A percentile compares a stretch with the other conserved stretches of the same genome.
phyloP scores from a whole-genome alignment of 208 protist genomes.

The Naegleria lovaniensis region DNA sequence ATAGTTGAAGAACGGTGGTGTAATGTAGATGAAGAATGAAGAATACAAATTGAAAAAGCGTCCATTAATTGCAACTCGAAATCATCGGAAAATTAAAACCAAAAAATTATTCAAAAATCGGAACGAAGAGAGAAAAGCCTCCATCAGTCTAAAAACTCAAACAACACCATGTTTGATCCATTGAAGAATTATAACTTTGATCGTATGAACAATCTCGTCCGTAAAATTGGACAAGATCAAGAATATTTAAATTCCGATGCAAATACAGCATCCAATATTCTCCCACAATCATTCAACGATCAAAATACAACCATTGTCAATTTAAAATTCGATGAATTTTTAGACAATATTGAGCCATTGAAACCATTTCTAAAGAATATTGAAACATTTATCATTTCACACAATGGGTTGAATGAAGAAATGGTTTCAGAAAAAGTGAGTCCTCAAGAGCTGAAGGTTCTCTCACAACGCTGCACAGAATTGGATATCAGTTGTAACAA shows the following conservation, averaged over 20 bases:
- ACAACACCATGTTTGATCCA: background rate
- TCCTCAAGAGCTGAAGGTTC: background rate
- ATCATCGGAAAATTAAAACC: too few species aligned
- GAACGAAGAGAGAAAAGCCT: too few species aligned
- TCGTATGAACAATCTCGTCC: background rate
- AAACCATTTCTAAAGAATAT: background rate
- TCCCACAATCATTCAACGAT: background rate
- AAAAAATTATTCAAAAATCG: too few species aligned
- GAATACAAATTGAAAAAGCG: too few species aligned
- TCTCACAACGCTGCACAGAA: background rate
- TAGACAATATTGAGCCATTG: background rate
- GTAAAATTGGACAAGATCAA: background rate
- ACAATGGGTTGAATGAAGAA: background rate
- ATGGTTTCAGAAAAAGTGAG: background rate
- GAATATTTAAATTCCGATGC: background rate
- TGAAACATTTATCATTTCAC: background rate
- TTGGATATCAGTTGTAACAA: background rate
- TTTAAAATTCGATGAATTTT: conserved; percentile 4
- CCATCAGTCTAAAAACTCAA: too few species aligned
- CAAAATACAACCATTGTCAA: background rate
- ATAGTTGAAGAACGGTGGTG: too few species aligned
- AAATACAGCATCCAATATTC: background rate
- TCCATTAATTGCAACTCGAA: too few species aligned
- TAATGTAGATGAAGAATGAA: too few species aligned
- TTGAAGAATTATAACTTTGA: background rate